Percentiles rank a stretch among this genome's conserved stretches.
phyloP scores from a whole-genome alignment of 768 basidiomycete species.

The Agrocybe praecox region DNA sequence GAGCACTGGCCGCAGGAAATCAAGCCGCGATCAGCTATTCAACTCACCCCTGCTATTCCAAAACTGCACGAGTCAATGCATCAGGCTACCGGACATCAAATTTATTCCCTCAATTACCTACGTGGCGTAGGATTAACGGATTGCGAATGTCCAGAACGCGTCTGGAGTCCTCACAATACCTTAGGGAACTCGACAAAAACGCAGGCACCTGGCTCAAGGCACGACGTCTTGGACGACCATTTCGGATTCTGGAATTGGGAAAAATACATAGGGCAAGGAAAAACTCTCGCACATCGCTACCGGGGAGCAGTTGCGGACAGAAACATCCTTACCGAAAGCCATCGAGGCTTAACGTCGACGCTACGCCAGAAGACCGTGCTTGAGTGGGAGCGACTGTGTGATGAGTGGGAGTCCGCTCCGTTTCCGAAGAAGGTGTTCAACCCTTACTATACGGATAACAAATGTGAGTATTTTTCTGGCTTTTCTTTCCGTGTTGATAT shows the following conservation, averaged over 20 bases:
- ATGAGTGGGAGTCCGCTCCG: not conserved
- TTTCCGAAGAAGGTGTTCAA: slow-evolving; percentile 3
- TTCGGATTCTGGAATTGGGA: slow-evolving; percentile 1
- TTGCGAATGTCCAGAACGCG: slow-evolving; percentile 1
- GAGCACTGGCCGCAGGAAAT: not conserved
- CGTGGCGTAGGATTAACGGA: not conserved
- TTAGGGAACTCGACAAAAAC: slow-evolving; percentile 1
- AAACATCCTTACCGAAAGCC: not conserved
- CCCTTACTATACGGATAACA: not conserved
- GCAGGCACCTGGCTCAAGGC: not conserved
- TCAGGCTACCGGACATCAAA: not conserved
- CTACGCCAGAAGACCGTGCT: not conserved
- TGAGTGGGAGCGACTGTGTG: not conserved
- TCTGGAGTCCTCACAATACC: not conserved
- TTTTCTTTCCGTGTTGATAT: not conserved
- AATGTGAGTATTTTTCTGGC: not conserved
- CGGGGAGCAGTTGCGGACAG: not conserved
- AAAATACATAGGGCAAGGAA: not conserved
- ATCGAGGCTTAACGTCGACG: not conserved
- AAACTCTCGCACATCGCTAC: not conserved
- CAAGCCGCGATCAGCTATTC: not conserved
- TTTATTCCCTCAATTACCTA: not conserved
- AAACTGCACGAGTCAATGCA: slow-evolving; percentile 1
- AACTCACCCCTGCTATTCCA: not conserved
- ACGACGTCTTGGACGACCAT: not conserved